These are phyloP conservation scores for Entelexis paramagnoliae DNA, from an alignment of 1,139 yeast genomes.

Conservation along the genomic window DNA sequence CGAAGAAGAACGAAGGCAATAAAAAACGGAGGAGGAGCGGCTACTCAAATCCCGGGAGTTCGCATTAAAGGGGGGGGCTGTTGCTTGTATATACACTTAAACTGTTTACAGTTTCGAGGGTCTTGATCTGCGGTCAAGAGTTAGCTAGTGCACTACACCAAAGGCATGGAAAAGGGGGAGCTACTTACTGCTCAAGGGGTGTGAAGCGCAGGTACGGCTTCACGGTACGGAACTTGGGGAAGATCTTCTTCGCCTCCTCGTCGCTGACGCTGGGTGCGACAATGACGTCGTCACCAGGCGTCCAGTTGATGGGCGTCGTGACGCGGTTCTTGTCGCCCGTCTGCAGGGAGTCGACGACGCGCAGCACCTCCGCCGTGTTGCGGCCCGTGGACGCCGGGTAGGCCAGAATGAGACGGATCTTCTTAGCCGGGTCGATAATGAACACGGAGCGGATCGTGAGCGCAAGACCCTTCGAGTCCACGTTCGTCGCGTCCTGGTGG, in stretches of 20 bases:
- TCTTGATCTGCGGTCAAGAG: slow-evolving; percentile 4
- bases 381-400: slow-evolving; percentile 85
- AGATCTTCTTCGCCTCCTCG: slow-evolving; percentile 60
- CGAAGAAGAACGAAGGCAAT: too few species aligned
- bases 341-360: slow-evolving; percentile 74
- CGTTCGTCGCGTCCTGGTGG: slow-evolving; percentile 50
- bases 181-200: slow-evolving; percentile 31
- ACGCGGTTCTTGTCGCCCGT: slow-evolving; percentile 59
- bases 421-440: slow-evolving; percentile 70
- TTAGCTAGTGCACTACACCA: slow-evolving; percentile 1
- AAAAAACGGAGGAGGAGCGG: too few species aligned
- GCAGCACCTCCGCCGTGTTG: slow-evolving; percentile 76
- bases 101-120: slow-evolving; percentile 1
- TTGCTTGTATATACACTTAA: not conserved
- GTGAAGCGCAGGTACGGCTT: slow-evolving; percentile 68
- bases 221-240: slow-evolving; percentile 66
- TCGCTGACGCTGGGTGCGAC: slow-evolving; percentile 63
- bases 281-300: slow-evolving; percentile 76
- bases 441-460: slow-evolving; percentile 73
- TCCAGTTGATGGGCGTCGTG: slow-evolving; percentile 82
- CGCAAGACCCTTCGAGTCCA: slow-evolving; percentile 49
- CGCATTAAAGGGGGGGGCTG: too few species aligned
- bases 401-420: slow-evolving; percentile 57
- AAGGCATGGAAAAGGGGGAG: not conserved
- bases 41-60: too few species aligned